A percentile compares a stretch with the other conserved stretches of the same genome.
phyloP scores from a whole-genome alignment of 106 monocot species.

The Gastrodia elata region DNA sequence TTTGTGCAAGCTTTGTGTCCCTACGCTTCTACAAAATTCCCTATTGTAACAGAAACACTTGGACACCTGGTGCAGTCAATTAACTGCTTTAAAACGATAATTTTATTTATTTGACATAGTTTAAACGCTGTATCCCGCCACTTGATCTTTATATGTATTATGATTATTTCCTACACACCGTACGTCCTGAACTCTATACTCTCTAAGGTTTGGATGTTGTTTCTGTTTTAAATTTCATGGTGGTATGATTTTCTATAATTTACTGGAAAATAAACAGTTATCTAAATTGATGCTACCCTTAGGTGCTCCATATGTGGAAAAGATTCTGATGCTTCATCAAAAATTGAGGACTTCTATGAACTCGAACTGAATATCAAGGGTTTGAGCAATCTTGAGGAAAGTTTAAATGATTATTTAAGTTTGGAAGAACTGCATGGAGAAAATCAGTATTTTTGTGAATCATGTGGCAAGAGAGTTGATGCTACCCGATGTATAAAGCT shows the following conservation, averaged over 20 bases:
- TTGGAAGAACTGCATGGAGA: slow-evolving; percentile 81
- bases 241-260: background rate
- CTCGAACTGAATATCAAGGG: slow-evolving; percentile 96
- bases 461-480: slow-evolving; percentile 70
- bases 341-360: slow-evolving; percentile 95
- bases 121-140: background rate
- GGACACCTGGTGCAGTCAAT: background rate
- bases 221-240: background rate
- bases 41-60: background rate
- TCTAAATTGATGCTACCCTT: slow-evolving; percentile 2
- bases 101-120: background rate
- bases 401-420: slow-evolving; percentile 83
- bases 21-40: background rate
- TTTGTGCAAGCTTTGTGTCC: background rate
- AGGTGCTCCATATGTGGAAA: slow-evolving; percentile 97
- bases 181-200: background rate
- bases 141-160: background rate
- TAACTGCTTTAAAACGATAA: background rate
- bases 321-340: slow-evolving; percentile 91
- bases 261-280: background rate
- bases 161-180: background rate
- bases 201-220: background rate
- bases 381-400: slow-evolving; percentile 59
- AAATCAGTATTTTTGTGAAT: slow-evolving; percentile 93
- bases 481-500: slow-evolving; percentile 90